A percentile compares a stretch with the other conserved stretches of the same genome.
Conservation (phyloP, 306 rosid genomes). For the Prunus kanzakura region DNA sequence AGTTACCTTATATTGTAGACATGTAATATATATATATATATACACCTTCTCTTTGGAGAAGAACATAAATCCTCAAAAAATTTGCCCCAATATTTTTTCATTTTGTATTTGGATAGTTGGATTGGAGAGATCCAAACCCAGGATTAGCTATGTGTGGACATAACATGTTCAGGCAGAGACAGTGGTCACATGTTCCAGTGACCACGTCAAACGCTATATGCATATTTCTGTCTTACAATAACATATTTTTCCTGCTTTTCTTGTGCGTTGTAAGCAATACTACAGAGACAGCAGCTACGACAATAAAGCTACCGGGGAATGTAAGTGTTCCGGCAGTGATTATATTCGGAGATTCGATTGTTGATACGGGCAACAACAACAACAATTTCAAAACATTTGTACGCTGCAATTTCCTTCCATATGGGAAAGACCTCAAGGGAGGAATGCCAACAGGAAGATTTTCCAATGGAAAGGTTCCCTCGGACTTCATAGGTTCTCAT, state of each 20-base stretch:
- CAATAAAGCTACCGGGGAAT: conserved; percentile 14
- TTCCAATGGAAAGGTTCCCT: conserved; percentile 62
- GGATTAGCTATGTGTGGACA: no score
- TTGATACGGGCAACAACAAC: conserved; percentile 68
- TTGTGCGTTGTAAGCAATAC: background rate
- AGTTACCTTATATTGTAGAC: no score
- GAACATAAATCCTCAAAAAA: no score
- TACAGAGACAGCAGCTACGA: background rate
- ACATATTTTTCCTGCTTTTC: background rate
- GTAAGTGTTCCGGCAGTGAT: conserved; percentile 48
- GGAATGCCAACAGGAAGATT: conserved; percentile 66
- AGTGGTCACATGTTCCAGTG: no score
- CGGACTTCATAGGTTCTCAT: conserved; percentile 55
- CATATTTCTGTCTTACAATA: no score
- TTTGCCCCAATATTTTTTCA: no score
- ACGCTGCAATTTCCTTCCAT: conserved; percentile 63
- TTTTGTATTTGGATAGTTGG: no score
- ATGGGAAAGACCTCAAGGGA: conserved; percentile 55
- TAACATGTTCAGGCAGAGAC: no score
- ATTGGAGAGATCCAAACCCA: no score
- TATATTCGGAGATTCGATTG: conserved; percentile 72
- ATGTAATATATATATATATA: no score
- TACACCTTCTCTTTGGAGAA: no score
- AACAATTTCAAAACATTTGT: conserved; percentile 35
- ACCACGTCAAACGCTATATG: no score